These are phyloP conservation scores for Monilinia fructigena DNA, from an alignment of 2,329 filamentous ascomycete genomes.

Conservation along the genomic window DNA sequence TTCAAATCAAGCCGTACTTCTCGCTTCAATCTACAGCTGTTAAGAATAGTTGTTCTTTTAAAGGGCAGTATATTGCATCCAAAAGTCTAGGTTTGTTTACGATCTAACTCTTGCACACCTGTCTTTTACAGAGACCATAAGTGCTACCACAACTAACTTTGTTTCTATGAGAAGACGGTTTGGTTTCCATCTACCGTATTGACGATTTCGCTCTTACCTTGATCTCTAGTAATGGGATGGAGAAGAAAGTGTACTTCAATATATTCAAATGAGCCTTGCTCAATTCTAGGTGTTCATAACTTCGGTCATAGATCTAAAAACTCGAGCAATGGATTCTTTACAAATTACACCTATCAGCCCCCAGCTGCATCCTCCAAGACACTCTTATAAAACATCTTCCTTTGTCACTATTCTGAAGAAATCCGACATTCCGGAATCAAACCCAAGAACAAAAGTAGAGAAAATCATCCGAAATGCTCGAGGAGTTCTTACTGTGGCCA, in stretches of 20 bases:
- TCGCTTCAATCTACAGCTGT: not conserved
- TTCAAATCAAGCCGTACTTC: no score
- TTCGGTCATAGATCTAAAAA: not conserved
- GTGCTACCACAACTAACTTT: not conserved
- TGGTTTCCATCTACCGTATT: not conserved
- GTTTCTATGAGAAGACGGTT: not conserved
- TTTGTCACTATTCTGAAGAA: not conserved
- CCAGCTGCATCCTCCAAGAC: not conserved
- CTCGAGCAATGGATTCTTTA: not conserved
- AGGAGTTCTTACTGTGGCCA: slow-evolving; percentile 5
- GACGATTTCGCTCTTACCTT: no score
- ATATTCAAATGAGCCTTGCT: not conserved
- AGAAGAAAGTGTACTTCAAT: not conserved
- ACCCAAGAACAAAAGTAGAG: not conserved
- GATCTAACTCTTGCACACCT: not conserved
- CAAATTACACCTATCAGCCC: not conserved
- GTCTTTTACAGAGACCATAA: no score
- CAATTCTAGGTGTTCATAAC: not conserved
- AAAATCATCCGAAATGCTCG: not conserved
- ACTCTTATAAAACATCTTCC: not conserved
- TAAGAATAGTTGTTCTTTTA: not conserved
- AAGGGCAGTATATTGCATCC: not conserved
- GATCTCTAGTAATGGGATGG: not conserved
- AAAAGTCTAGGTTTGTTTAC: not conserved
- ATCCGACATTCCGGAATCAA: not conserved